Percentiles rank a stretch among this genome's conserved stretches.
Evolutionary conservation across 352 stramenopile species (phyloP).

Genomic region (Phytophthora nicotianae): DNA sequence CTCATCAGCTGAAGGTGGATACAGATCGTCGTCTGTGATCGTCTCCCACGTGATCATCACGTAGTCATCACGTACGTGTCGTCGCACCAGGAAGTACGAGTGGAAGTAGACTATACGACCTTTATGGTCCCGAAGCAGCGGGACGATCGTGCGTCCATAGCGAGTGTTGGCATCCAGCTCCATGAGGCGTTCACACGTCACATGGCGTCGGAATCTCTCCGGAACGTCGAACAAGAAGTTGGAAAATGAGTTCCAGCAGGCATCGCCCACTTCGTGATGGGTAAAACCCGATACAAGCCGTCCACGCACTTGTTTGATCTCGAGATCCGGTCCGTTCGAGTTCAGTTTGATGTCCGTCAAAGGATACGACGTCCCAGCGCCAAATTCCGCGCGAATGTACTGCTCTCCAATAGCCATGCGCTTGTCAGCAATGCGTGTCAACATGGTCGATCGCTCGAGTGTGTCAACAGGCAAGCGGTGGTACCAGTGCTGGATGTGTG

Average conservation of each 20-base stretch:
- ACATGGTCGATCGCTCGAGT: conserved; percentile 53
- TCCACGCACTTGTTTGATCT: conserved; percentile 77
- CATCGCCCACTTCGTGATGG: conserved; percentile 64
- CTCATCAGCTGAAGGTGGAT: conserved; percentile 46
- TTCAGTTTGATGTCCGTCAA: conserved; percentile 83
- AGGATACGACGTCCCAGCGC: conserved; percentile 51
- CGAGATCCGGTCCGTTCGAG: conserved; percentile 78
- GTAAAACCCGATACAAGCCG: conserved; percentile 62
- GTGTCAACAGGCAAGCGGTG: conserved; percentile 67
- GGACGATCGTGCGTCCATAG: conserved; percentile 77
- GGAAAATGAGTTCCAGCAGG: conserved; percentile 78
- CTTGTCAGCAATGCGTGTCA: conserved; percentile 61
- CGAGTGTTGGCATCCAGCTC: conserved; percentile 79
- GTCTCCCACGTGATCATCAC: conserved; percentile 77
- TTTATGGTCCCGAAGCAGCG: conserved; percentile 64
- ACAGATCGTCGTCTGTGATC: conserved; percentile 70
- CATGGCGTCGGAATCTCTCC: conserved; percentile 62
- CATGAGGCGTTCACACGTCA: conserved; percentile 77
- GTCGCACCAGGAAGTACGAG: conserved; percentile 77
- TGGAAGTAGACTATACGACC: conserved; percentile 77
- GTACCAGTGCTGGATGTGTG: conserved; percentile 69
- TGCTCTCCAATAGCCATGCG: conserved; percentile 56
- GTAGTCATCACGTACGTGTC: conserved; percentile 57
- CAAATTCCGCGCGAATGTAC: conserved; percentile 63
- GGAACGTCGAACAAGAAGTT: conserved; percentile 81